These are phyloP conservation scores for Cochlearia excelsa DNA, from an alignment of 345 rosid species.

Conservation along the genomic window DNA sequence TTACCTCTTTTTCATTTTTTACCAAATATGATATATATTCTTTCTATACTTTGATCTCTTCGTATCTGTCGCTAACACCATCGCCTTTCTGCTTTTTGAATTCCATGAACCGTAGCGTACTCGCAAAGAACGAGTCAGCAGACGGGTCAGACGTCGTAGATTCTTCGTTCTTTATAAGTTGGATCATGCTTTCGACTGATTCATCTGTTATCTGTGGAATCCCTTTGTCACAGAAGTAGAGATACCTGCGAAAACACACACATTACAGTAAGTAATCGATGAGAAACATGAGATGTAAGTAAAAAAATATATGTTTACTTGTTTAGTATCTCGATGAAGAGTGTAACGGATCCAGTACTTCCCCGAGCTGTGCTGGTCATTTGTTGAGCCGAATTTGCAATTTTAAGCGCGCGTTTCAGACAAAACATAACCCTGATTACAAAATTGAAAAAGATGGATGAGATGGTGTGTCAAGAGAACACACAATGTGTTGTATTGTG, in stretches of 20 bases:
- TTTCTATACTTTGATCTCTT: constrained; percentile 60
- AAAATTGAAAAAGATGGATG: background rate
- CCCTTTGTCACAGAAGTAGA: constrained; percentile 91
- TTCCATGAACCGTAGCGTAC: constrained; percentile 71
- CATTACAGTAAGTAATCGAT: constrained; percentile 5
- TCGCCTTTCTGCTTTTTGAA: constrained; percentile 98
- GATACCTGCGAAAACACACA: constrained; percentile 49
- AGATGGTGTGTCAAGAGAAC: constrained; percentile 7
- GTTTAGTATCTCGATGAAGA: constrained; percentile 93
- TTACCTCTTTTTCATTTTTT: background rate
- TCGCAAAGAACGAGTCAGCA: constrained; percentile 74
- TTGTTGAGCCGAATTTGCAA: constrained; percentile 95
- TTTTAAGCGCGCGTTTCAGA: constrained; percentile 90
- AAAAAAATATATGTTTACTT: constrained; percentile 49
- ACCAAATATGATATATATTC: constrained; percentile 7
- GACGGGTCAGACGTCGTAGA: constrained; percentile 50
- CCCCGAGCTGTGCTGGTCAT: constrained; percentile 76
- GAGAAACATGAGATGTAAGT: background rate
- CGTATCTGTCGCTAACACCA: constrained; percentile 71
- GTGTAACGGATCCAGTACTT: constrained; percentile 66
- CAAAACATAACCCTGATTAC: constrained; percentile 72
- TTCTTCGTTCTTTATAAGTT: constrained; percentile 69
- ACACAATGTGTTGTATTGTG: background rate
- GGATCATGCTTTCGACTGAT: constrained; percentile 75
- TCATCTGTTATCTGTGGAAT: constrained; percentile 66